phyloP scores from a whole-genome alignment of 2,329 filamentous ascomycete species.

The Penicillium sp. region DNA sequence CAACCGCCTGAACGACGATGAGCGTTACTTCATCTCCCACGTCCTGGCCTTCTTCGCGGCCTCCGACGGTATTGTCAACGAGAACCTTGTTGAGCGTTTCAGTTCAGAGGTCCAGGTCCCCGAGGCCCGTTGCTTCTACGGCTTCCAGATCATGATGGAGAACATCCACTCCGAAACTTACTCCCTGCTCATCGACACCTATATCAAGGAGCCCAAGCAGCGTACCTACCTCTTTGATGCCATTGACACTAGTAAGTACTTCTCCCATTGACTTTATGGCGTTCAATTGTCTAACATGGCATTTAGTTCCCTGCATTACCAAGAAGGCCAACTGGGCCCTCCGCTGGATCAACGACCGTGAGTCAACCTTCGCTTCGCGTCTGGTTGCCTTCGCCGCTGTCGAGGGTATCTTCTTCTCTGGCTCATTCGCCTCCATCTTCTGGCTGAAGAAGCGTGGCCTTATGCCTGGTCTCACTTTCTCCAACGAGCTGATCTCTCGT shows the following conservation, averaged over 20 bases:
- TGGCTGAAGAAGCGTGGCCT: conserved; percentile 99
- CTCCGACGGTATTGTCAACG: conserved; percentile 98
- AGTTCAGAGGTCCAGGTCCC: conserved; percentile 94
- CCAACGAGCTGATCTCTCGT: conserved; percentile 99
- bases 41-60: conserved; percentile 99
- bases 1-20: conserved; percentile 93
- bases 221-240: conserved; percentile 95
- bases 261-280: neutral
- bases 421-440: conserved; percentile 98
- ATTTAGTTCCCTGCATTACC: conserved; percentile 82
- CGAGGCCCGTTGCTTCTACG: conserved; percentile 98
- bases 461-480: conserved; percentile 98
- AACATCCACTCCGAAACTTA: conserved; percentile 99
- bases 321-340: conserved; percentile 99
- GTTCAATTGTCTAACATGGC: conserved; percentile 25
- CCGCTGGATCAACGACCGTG: conserved; percentile 87
- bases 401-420: conserved; percentile 99
- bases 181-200: conserved; percentile 97
- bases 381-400: conserved; percentile 96
- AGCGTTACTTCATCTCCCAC: conserved; percentile 97
- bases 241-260: conserved; percentile 83
- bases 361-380: conserved; percentile 92
- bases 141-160: conserved; percentile 99
- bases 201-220: conserved; percentile 97
- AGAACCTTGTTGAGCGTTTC: conserved; percentile 98